phyloP scores from a whole-genome alignment of 164 flowering plant species.

The Cinnamomum chago region DNA sequence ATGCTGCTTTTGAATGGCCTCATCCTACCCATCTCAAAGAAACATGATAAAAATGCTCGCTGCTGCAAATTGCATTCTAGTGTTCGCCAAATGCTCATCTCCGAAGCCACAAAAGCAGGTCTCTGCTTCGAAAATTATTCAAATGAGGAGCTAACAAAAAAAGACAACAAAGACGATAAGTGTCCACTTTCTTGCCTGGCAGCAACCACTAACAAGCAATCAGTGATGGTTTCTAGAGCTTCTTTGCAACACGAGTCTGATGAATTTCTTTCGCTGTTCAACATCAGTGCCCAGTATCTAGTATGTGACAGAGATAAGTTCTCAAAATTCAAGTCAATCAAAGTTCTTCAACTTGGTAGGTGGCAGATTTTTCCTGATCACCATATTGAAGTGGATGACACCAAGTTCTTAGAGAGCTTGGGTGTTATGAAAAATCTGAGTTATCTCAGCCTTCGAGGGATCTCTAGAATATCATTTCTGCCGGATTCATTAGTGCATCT shows the following conservation, averaged over 20 bases:
- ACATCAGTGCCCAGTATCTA: conserved; percentile 19
- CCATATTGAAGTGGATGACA: conserved; percentile 32
- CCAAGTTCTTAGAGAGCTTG: conserved; percentile 16
- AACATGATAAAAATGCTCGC: background rate
- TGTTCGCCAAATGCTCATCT: conserved; percentile 14
- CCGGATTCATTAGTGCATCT: conserved; percentile 24
- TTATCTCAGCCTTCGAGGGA: conserved; percentile 42
- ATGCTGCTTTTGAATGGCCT: conserved; percentile 12
- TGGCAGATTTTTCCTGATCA: conserved; percentile 25
- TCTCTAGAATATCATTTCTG: conserved; percentile 30
- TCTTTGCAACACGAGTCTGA: background rate
- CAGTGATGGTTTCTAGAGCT: background rate
- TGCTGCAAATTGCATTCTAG: conserved; percentile 24
- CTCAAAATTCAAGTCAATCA: conserved; percentile 15
- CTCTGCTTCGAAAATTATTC: conserved; percentile 16
- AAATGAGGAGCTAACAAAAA: background rate
- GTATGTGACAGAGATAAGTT: conserved; percentile 9
- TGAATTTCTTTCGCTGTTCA: conserved; percentile 16
- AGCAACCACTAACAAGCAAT: too few species aligned
- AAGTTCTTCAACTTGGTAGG: conserved; percentile 34
- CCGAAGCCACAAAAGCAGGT: conserved; percentile 5
- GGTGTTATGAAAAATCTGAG: conserved; percentile 13
- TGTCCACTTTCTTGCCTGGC: background rate
- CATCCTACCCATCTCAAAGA: conserved; percentile 23
- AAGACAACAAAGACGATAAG: background rate